Conservation (phyloP, 352 stramenopile species). For the Globisporangium camurandrum region DNA sequence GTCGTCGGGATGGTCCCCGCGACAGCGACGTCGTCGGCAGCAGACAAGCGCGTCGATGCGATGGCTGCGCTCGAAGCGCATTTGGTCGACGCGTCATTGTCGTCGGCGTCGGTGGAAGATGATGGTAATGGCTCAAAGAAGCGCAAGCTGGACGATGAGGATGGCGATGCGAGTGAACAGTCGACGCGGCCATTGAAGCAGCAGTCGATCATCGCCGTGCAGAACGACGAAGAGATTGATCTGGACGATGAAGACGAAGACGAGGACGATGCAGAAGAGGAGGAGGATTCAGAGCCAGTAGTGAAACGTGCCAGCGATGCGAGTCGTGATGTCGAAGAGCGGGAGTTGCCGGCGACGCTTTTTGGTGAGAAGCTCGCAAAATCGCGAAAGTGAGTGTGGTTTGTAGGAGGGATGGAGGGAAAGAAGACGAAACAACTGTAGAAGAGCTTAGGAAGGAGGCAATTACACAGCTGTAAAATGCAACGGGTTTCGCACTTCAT, state of each 20-base stretch:
- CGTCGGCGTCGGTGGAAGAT: background rate
- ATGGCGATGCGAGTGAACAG: slow-evolving; percentile 40
- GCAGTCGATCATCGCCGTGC: slow-evolving; percentile 59
- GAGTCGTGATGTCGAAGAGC: slow-evolving; percentile 39
- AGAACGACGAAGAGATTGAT: slow-evolving; percentile 91
- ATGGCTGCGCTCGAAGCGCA: slow-evolving; percentile 83
- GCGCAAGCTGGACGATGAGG: slow-evolving; percentile 48
- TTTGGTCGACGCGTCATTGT: slow-evolving; percentile 50
- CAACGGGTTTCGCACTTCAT: too few species aligned
- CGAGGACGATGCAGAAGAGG: slow-evolving; percentile 21
- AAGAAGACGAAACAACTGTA: too few species aligned
- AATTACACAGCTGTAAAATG: too few species aligned
- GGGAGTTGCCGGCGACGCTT: slow-evolving; percentile 42
- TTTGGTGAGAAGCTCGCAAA: slow-evolving; percentile 16
- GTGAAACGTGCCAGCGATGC: background rate
- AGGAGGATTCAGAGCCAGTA: background rate
- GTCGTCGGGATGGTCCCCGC: slow-evolving; percentile 51
- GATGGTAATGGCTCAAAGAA: slow-evolving; percentile 26
- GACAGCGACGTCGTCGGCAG: slow-evolving; percentile 27
- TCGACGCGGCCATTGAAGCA: slow-evolving; percentile 79
- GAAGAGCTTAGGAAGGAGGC: too few species aligned
- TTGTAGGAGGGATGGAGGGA: too few species aligned
- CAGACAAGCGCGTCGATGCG: slow-evolving; percentile 49
- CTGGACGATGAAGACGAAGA: slow-evolving; percentile 83
- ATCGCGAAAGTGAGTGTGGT: slow-evolving; percentile 1